phyloP scores from a whole-genome alignment of 768 basidiomycete genomes.

The Mrakia gelida region DNA sequence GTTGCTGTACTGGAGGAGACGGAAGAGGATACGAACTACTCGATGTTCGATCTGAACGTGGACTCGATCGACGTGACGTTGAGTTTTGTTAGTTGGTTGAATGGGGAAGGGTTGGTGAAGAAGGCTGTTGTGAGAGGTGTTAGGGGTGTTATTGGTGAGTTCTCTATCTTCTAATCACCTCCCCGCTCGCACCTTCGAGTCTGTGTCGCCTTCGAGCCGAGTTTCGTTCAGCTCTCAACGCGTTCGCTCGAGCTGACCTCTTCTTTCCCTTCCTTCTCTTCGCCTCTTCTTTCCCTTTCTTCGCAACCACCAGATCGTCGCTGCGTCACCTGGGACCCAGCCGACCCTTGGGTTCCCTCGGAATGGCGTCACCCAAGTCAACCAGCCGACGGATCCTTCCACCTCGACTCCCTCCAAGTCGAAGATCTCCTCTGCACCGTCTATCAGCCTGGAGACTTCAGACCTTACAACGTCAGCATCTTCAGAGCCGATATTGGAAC shows the following conservation, averaged over 20 bases:
- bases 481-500: constrained; percentile 83
- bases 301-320: constrained; percentile 64
- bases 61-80: constrained; percentile 94
- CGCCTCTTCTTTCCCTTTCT: background rate
- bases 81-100: constrained; percentile 85
- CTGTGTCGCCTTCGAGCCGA: background rate
- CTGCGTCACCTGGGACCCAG: constrained; percentile 76
- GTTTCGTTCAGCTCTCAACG: background rate
- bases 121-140: constrained; percentile 92
- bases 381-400: constrained; percentile 70
- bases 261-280: too few relatives aligned
- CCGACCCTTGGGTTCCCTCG: constrained; percentile 73
- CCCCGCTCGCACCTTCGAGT: background rate
- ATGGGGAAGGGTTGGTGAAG: constrained; percentile 87
- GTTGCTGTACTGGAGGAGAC: constrained; percentile 6
- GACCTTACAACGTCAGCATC: constrained; percentile 67
- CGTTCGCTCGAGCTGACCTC: background rate
- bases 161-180: background rate
- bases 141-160: constrained; percentile 80
- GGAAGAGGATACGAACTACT: constrained; percentile 56
- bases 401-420: constrained; percentile 78
- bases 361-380: constrained; percentile 67
- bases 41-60: constrained; percentile 87
- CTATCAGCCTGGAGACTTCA: constrained; percentile 86
- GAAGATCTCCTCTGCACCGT: constrained; percentile 92